A percentile compares a stretch with the other conserved stretches of the same genome.
phyloP scores from a whole-genome alignment of 208 protist genomes.

The Trypanosoma caninum region DNA sequence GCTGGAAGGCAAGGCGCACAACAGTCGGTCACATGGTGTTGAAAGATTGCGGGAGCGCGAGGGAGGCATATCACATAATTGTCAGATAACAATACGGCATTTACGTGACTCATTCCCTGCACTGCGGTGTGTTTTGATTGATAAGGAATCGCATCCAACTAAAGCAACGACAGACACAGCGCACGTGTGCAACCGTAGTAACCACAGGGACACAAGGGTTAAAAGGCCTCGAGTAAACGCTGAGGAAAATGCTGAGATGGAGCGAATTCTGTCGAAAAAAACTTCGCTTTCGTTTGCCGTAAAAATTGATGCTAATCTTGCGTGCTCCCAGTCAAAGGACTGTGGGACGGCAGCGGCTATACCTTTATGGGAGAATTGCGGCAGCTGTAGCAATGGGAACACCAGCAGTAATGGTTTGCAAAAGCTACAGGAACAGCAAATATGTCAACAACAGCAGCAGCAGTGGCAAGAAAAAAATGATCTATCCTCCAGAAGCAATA shows the following conservation, averaged over 20 bases:
- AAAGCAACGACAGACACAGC: background rate
- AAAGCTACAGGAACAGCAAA: background rate
- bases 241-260: background rate
- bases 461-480: background rate
- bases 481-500: background rate
- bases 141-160: background rate
- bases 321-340: background rate
- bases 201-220: no score
- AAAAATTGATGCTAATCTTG: conserved; percentile 7
- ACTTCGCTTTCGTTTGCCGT: conserved; percentile 7
- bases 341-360: background rate
- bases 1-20: background rate
- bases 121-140: conserved; percentile 10
- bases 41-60: background rate
- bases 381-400: no score
- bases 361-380: background rate
- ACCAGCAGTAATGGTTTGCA: background rate
- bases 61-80: background rate
- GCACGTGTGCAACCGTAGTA: background rate
- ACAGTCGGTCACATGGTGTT: background rate
- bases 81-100: conserved; percentile 2
- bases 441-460: conserved; percentile 5
- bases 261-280: background rate
- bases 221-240: background rate
- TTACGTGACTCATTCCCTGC: conserved; percentile 12